phyloP scores from a whole-genome alignment of 2,329 filamentous ascomycete genomes.

The Clarireedia sp. region DNA sequence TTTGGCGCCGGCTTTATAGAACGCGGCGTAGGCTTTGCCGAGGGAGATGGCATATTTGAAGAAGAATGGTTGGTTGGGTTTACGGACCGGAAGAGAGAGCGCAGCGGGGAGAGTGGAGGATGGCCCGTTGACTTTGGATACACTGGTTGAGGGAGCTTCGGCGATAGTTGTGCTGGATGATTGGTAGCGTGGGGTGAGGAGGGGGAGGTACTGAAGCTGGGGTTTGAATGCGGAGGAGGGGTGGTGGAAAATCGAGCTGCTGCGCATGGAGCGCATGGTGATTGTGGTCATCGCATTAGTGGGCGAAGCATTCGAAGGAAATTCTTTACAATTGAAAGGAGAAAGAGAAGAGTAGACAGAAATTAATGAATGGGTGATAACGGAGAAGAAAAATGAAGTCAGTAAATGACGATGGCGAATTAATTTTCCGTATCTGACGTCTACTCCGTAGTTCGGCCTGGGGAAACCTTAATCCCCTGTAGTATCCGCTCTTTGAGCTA shows the following conservation, averaged over 20 bases:
- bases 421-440: constrained; percentile 7
- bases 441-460: neutral
- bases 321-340: neutral
- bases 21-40: constrained; percentile 69
- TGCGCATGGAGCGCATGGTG: constrained; percentile 23
- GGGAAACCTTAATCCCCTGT: neutral
- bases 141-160: constrained; percentile 12
- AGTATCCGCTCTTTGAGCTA: no score
- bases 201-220: constrained; percentile 31
- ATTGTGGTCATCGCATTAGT: constrained; percentile 23
- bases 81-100: constrained; percentile 53
- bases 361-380: neutral
- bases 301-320: neutral
- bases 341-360: neutral
- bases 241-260: constrained; percentile 12
- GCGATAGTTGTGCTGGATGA: constrained; percentile 25
- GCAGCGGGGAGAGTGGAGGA: constrained; percentile 63
- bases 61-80: constrained; percentile 37
- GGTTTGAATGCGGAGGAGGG: constrained; percentile 19
- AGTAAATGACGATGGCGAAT: neutral
- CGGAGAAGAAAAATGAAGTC: neutral
- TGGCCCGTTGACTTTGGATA: constrained; percentile 58
- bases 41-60: constrained; percentile 21
- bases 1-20: constrained; percentile 82
- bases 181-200: constrained; percentile 31